Percentiles rank a stretch among this genome's conserved stretches.
phyloP scores from a whole-genome alignment of 768 basidiomycete genomes.

The Scleroderma bovista region DNA sequence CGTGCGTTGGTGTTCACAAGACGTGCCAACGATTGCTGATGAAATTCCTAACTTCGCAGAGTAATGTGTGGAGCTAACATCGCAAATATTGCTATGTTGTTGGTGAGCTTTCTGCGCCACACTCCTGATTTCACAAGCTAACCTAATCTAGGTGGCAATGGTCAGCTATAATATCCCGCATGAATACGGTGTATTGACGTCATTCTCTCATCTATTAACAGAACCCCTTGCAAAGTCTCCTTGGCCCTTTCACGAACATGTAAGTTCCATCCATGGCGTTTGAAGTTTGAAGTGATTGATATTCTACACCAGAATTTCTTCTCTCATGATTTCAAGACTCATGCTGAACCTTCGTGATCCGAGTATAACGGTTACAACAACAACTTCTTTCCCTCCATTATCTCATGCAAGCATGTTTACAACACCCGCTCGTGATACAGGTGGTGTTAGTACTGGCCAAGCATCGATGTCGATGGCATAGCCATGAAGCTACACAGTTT shows the following conservation, averaged over 20 bases:
- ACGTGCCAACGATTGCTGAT: background rate
- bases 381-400: background rate
- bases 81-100: slow-evolving; percentile 7
- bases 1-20: slow-evolving; percentile 3
- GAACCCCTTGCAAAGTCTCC: background rate
- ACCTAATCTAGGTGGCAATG: background rate
- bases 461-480: background rate
- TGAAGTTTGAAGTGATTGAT: background rate
- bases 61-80: slow-evolving; percentile 8
- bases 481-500: background rate
- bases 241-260: background rate
- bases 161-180: slow-evolving; percentile 4
- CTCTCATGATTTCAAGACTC: slow-evolving; percentile 1
- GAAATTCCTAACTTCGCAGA: slow-evolving; percentile 1
- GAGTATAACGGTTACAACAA: background rate
- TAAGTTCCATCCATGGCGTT: background rate
- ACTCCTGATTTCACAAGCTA: background rate
- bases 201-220: background rate
- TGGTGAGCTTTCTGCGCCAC: slow-evolving; percentile 3
- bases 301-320: background rate
- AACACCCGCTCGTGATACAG: background rate
- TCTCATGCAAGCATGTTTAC: background rate
- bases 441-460: background rate
- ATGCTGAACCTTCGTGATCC: slow-evolving; percentile 6
- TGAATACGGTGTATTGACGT: background rate